Conservation (phyloP, 768 basidiomycete genomes). For the Fomitopsis pulvina region DNA sequence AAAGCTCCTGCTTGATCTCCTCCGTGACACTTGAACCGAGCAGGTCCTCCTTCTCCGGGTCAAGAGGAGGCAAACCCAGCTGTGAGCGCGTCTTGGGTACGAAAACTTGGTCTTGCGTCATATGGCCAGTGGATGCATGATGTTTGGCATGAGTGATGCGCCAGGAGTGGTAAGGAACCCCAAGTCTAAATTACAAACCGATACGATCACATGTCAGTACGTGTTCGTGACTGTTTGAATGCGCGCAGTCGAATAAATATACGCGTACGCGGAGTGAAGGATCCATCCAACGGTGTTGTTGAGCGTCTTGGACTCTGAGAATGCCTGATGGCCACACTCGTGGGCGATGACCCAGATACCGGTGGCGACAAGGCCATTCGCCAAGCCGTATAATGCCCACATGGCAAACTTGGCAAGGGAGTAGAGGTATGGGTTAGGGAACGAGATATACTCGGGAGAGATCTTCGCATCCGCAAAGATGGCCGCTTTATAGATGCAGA, state of each 20-base stretch:
- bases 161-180: constrained; percentile 98
- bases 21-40: constrained; percentile 58
- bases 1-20: constrained; percentile 65
- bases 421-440: constrained; percentile 59
- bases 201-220: constrained; percentile 19
- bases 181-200: constrained; percentile 45
- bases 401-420: constrained; percentile 54
- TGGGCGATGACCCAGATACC: constrained; percentile 94
- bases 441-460: constrained; percentile 43
- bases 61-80: constrained; percentile 54
- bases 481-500: constrained; percentile 59
- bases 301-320: constrained; percentile 85
- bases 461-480: constrained; percentile 58
- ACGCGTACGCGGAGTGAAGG: constrained; percentile 77
- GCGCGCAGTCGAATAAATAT: background rate
- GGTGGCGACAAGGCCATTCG: constrained; percentile 79
- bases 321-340: constrained; percentile 95
- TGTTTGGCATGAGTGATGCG: constrained; percentile 91
- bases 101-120: constrained; percentile 94
- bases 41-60: constrained; percentile 61
- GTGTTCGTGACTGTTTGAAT: background rate
- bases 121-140: constrained; percentile 89
- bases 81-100: constrained; percentile 86
- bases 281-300: constrained; percentile 94
- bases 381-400: constrained; percentile 80